A percentile compares a stretch with the other conserved stretches of the same genome.
Evolutionary conservation across 805 yeast genomes (phyloP).

Genomic region (Naumovozyma baii): DNA sequence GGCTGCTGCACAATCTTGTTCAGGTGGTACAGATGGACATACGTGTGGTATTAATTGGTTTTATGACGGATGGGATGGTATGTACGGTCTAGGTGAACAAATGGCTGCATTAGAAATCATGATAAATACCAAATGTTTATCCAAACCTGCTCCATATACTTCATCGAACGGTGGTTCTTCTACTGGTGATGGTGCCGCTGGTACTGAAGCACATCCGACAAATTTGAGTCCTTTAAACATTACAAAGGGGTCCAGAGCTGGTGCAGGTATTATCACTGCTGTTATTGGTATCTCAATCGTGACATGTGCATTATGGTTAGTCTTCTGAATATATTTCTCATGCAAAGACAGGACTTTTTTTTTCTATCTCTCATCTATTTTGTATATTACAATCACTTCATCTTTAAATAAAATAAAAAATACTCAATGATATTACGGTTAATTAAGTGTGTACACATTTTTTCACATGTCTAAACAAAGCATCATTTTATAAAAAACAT

Average conservation of each 20-base stretch:
- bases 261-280: conserved; percentile 60
- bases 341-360: too few species aligned
- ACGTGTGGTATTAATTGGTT: conserved; percentile 88
- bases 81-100: conserved; percentile 85
- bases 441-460: too few species aligned
- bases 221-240: conserved; percentile 35
- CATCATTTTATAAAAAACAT: neutral
- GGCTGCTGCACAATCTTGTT: conserved; percentile 75
- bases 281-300: conserved; percentile 40
- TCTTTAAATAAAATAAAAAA: too few species aligned
- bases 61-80: conserved; percentile 46
- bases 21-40: conserved; percentile 79
- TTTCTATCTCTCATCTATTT: too few species aligned
- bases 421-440: too few species aligned
- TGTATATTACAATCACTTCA: too few species aligned
- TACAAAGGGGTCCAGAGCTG: conserved; percentile 45
- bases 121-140: conserved; percentile 32
- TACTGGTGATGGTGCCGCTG: conserved; percentile 58
- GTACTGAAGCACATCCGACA: conserved; percentile 37
- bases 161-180: conserved; percentile 62
- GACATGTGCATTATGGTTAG: conserved; percentile 38
- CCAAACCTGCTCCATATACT: conserved; percentile 50
- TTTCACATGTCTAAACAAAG: too few species aligned
- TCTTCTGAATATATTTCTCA: conserved; percentile 26
- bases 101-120: conserved; percentile 69